Evolutionary conservation across 2,329 filamentous ascomycete genomes (phyloP).

Genomic region (Ustilaginoidea virens): DNA sequence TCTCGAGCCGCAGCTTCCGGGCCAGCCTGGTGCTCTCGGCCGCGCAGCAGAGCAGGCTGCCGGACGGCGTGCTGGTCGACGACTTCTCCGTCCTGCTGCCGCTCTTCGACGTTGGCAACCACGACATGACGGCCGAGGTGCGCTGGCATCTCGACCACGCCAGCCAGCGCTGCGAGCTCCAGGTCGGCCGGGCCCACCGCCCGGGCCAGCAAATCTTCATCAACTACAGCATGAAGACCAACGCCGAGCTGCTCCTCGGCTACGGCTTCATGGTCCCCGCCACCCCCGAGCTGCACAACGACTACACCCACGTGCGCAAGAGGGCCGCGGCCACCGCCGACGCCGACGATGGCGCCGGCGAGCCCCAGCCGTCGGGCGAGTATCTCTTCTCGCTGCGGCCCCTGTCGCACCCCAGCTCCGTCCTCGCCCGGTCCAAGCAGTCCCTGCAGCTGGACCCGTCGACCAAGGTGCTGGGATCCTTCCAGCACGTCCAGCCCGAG

Average conservation of each 20-base stretch:
- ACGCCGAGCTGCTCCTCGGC: slow-evolving; percentile 50
- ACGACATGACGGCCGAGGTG: slow-evolving; percentile 43
- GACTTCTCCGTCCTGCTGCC: slow-evolving; percentile 56
- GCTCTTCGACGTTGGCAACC: slow-evolving; percentile 58
- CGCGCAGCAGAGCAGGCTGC: slow-evolving; percentile 11
- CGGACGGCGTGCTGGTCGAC: slow-evolving; percentile 24
- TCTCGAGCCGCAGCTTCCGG: slow-evolving; percentile 49
- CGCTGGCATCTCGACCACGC: slow-evolving; percentile 39
- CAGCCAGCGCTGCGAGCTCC: slow-evolving; percentile 24
- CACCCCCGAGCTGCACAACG: slow-evolving; percentile 35
- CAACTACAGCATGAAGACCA: slow-evolving; percentile 62
- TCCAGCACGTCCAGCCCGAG: slow-evolving; percentile 35
- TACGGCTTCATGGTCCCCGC: slow-evolving; percentile 45
- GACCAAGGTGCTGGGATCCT: slow-evolving; percentile 18
- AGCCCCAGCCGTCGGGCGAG: slow-evolving; percentile 17
- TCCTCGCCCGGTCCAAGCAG: slow-evolving; percentile 27
- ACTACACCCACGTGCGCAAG: slow-evolving; percentile 42
- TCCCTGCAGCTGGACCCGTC: slow-evolving; percentile 14
- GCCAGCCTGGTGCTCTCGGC: slow-evolving; percentile 38
- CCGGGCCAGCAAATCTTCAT: slow-evolving; percentile 46
- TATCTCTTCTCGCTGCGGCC: slow-evolving; percentile 39
- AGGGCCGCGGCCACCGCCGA: slow-evolving; percentile 11
- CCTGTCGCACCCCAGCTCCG: slow-evolving; percentile 29
- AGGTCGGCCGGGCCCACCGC: slow-evolving; percentile 24
- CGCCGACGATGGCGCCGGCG: background rate